Evolutionary conservation across 164 flowering plant species (phyloP), one percentile per base, ranked within the genome.

Genomic region (Protea cynaroides): DNA sequence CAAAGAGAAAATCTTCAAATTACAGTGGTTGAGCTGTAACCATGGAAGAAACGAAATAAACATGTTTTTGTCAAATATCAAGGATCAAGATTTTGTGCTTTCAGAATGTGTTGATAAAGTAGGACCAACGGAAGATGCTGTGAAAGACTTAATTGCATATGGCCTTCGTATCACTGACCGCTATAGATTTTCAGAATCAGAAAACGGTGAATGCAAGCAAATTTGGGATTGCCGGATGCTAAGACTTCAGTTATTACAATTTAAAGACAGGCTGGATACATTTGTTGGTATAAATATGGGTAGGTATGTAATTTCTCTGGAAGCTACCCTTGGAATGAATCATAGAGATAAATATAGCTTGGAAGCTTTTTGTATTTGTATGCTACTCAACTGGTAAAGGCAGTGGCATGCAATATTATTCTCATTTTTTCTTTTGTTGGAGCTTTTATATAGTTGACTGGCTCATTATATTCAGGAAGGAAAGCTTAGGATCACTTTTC

Each of bases 281-380:
- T 95, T 78, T 81, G 66, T 90, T 49, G 97, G 97, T 54, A 84
- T 95, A 81, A 95, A 89, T 75, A 92, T 92, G 99, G 97, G 97
- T 86, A 92, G 99, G 99, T 95, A 73, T 5, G 36, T 53, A 25
- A 50, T 12, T 62, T 52, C 29, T 68, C 54, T 63, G 18, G 50
- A 60, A 11, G 23, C 14, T 51, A 14, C 22, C 51, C 40, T 61
- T 43, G n/a, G 22, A 46, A 7, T 13, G 18, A 49, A 38, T 66
- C 11, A 49, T 21, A 38, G 61, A 65, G 37, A 52, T 29, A 38
- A 59, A 23, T 46, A 18, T 8, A 23, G 13, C 38, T 62, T 22
- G 37, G 17, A 66, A 49, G 12, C 17, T 62, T 22, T 44, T 22
- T 60, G 14, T 22, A 10, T 49, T 13, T 18, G 17, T 49, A 49